These are phyloP conservation scores for Drechslerella stenobrocha DNA, from an alignment of 2,329 filamentous ascomycete genomes.

Conservation along the genomic window DNA sequence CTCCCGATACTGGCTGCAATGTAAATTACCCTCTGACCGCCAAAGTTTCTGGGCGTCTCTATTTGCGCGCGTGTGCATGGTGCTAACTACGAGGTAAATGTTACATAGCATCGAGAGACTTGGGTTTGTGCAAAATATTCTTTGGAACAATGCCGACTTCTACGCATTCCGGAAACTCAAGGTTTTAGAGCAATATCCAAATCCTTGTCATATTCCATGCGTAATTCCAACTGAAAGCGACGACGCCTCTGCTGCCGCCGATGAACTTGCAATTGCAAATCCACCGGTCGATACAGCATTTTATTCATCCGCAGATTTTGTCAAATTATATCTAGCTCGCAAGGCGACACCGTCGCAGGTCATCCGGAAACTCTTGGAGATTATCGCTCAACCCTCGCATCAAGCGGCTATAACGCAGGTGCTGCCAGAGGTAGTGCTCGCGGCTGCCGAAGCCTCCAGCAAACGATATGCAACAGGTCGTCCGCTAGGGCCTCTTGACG, in stretches of 20 bases:
- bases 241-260: slow-evolving; percentile 47
- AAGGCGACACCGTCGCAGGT: slow-evolving; percentile 61
- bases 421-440: slow-evolving; percentile 59
- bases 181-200: slow-evolving; percentile 60
- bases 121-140: slow-evolving; percentile 64
- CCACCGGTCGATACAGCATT: slow-evolving; percentile 58
- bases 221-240: slow-evolving; percentile 57
- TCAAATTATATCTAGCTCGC: slow-evolving; percentile 63
- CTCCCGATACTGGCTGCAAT: slow-evolving; percentile 27
- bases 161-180: slow-evolving; percentile 62
- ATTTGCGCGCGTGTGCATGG: slow-evolving; percentile 10
- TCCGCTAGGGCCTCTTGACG: slow-evolving; percentile 68
- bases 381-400: slow-evolving; percentile 56
- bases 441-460: slow-evolving; percentile 63
- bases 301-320: slow-evolving; percentile 77
- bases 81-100: slow-evolving; percentile 53
- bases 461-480: slow-evolving; percentile 57
- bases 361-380: slow-evolving; percentile 61
- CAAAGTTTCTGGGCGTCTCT: no score
- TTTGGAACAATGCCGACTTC: slow-evolving; percentile 73
- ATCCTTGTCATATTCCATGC: slow-evolving; percentile 59
- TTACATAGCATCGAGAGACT: slow-evolving; percentile 63
- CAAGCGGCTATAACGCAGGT: slow-evolving; percentile 43
- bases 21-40: slow-evolving; percentile 25
- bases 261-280: slow-evolving; percentile 57